Evolutionary conservation across 2,329 filamentous ascomycete species (phyloP).

Genomic region (Hypoxylon sp.): DNA sequence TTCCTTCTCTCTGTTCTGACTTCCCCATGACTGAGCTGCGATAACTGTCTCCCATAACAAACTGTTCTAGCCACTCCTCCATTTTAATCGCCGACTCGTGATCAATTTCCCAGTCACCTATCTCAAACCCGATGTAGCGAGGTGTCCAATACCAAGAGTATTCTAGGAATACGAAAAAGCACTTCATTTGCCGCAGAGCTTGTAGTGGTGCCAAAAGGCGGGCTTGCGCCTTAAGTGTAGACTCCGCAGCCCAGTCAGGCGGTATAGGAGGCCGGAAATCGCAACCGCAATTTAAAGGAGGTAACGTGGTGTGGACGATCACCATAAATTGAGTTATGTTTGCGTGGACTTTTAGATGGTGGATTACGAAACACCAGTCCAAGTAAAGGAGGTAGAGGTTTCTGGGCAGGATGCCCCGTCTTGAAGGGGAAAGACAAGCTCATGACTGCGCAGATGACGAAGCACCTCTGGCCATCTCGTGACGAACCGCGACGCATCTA

Average conservation of each 20-base stretch:
- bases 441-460: constrained; percentile 23
- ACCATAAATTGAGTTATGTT: constrained; percentile 21
- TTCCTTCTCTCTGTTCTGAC: not conserved
- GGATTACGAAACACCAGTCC: constrained; percentile 36
- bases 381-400: constrained; percentile 6
- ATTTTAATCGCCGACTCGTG: constrained; percentile 7
- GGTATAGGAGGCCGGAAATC: not conserved
- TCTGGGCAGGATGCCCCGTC: not conserved
- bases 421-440: constrained; percentile 32
- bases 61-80: constrained; percentile 30
- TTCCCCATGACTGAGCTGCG: constrained; percentile 23
- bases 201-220: not conserved
- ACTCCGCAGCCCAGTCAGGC: not conserved
- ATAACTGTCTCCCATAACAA: constrained; percentile 35
- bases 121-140: not conserved
- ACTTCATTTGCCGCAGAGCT: constrained; percentile 18
- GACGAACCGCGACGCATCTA: constrained; percentile 35
- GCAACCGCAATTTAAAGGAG: constrained; percentile 8
- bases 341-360: constrained; percentile 27
- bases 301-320: constrained; percentile 8
- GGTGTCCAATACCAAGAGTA: not conserved
- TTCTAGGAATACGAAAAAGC: constrained; percentile 31
- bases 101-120: not conserved
- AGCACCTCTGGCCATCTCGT: constrained; percentile 40
- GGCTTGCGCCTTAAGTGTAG: not conserved